Evolutionary conservation across 306 rosid species (phyloP).

Genomic region (Cicer chorassanicum): DNA sequence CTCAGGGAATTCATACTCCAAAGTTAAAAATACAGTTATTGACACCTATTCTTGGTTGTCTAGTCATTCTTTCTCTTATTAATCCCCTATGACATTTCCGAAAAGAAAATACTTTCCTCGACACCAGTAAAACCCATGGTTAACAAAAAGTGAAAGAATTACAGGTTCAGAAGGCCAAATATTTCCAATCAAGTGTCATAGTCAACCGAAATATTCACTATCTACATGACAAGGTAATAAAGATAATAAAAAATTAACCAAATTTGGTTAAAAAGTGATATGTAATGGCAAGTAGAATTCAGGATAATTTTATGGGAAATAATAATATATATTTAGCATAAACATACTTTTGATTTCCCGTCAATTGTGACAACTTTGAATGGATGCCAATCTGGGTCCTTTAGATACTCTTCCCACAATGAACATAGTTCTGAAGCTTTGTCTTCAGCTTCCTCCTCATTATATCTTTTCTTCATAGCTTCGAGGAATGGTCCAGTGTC

Average conservation of each 20-base stretch:
- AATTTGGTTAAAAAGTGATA: slow-evolving; percentile 22
- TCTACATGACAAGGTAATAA: slow-evolving; percentile 20
- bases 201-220: slow-evolving; percentile 33
- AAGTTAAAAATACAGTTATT: slow-evolving; percentile 12
- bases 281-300: slow-evolving; percentile 24
- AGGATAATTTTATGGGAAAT: slow-evolving; percentile 26
- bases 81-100: slow-evolving; percentile 17
- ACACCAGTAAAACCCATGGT: not conserved
- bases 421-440: slow-evolving; percentile 85
- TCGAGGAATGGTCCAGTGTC: slow-evolving; percentile 79
- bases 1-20: not conserved
- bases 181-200: not conserved
- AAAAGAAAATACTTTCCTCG: not conserved
- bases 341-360: slow-evolving; percentile 59
- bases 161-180: slow-evolving; percentile 36
- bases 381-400: slow-evolving; percentile 98
- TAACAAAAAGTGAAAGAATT: not conserved
- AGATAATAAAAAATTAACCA: slow-evolving; percentile 36
- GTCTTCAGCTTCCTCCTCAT: slow-evolving; percentile 81
- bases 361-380: slow-evolving; percentile 56
- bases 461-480: slow-evolving; percentile 76
- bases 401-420: slow-evolving; percentile 89
- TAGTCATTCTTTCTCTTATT: not conserved
- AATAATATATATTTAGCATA: slow-evolving; percentile 28
- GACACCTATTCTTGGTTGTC: not conserved